Evolutionary conservation across 805 yeast genomes (phyloP).

Genomic region (Metschnikowia lachancei): DNA sequence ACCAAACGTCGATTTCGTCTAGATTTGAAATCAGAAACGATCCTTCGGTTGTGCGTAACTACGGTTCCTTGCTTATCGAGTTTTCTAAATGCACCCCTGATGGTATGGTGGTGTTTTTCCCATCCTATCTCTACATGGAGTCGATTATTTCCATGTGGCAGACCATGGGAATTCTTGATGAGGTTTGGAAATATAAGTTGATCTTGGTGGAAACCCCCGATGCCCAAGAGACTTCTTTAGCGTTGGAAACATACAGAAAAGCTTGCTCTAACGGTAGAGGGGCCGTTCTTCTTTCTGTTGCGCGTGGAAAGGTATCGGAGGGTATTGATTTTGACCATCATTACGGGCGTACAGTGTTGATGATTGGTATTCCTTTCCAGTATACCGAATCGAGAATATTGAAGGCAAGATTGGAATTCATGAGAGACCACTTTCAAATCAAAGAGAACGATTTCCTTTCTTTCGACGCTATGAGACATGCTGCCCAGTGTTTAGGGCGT

Average conservation of each 20-base stretch:
- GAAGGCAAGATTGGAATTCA: conserved; percentile 90
- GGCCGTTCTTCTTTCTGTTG: conserved; percentile 92
- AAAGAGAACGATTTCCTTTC: conserved; percentile 92
- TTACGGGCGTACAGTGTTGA: conserved; percentile 92
- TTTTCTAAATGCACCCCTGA: conserved; percentile 96
- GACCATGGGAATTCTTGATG: conserved; percentile 95
- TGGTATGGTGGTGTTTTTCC: conserved; percentile 97
- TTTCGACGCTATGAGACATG: conserved; percentile 99
- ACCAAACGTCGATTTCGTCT: conserved; percentile 95
- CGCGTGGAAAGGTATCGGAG: conserved; percentile 98
- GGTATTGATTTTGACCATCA: conserved; percentile 99
- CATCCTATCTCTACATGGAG: conserved; percentile 96
- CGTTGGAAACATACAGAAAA: conserved; percentile 89
- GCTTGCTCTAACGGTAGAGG: conserved; percentile 98
- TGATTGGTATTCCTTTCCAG: conserved; percentile 99
- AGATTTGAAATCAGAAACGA: conserved; percentile 96
- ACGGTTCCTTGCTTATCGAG: conserved; percentile 88
- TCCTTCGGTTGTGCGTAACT: conserved; percentile 95
- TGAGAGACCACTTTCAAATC: conserved; percentile 89
- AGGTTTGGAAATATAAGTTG: conserved; percentile 95
- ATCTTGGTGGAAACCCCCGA: conserved; percentile 98
- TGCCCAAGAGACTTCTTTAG: conserved; percentile 96
- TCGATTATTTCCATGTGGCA: conserved; percentile 99
- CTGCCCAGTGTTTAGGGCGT: conserved; percentile 97
- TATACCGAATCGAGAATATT: conserved; percentile 95